Evolutionary conservation across 202 grass and related monocot genomes (phyloP).

Genomic region (Dendrocalamus latiflorus): DNA sequence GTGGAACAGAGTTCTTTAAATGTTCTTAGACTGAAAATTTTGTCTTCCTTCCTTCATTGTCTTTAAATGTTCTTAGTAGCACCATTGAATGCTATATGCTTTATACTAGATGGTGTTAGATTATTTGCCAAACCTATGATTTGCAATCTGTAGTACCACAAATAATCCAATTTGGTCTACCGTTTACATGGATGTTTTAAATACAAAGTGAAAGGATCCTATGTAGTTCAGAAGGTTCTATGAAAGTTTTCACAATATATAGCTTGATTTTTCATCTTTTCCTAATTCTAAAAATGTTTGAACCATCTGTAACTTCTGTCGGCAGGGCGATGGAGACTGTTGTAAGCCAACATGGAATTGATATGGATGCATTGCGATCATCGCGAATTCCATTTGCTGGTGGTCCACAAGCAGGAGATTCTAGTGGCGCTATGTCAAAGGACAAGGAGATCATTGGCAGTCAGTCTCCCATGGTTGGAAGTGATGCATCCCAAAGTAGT

Average conservation of each 20-base stretch:
- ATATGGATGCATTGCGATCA: constrained; percentile 81
- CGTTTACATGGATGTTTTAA: constrained; percentile 17
- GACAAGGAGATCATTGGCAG: constrained; percentile 69
- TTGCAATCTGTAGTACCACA: background rate
- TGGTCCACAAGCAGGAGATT: constrained; percentile 52
- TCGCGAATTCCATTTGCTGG: constrained; percentile 66
- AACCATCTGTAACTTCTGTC: constrained; percentile 8
- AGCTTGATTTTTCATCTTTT: background rate
- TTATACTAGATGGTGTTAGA: background rate
- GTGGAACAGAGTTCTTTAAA: background rate
- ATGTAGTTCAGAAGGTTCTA: background rate
- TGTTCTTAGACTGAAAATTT: background rate
- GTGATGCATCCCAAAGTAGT: constrained; percentile 54
- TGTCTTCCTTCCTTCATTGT: background rate
- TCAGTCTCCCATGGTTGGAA: constrained; percentile 50
- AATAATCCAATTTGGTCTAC: background rate
- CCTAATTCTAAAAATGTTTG: background rate
- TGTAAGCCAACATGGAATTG: constrained; percentile 90
- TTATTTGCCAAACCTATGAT: constrained; percentile 1
- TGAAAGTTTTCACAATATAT: background rate
- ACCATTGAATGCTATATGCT: background rate
- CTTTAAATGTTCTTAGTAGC: background rate
- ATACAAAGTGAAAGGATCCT: constrained; percentile 1
- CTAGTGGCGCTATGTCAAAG: constrained; percentile 55
- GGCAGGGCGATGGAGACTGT: constrained; percentile 96